Conservation (phyloP, 1,139 yeast genomes). For the Protomyces inundatus region DNA sequence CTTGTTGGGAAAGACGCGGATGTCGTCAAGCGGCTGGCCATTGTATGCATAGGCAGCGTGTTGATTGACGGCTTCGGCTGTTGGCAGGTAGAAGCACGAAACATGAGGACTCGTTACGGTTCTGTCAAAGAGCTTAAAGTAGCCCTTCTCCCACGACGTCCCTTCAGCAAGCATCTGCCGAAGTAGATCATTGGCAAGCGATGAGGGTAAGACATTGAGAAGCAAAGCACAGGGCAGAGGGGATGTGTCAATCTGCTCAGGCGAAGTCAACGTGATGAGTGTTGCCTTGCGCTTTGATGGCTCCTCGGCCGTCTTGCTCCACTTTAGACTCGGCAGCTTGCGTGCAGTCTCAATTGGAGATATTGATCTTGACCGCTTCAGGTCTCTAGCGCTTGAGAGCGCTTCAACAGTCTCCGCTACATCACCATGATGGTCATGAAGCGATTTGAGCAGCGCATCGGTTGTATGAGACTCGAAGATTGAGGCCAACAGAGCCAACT, state of each 20-base stretch:
- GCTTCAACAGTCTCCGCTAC: slow-evolving; percentile 34
- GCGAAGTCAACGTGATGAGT: background rate
- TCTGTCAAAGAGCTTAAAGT: slow-evolving; percentile 59
- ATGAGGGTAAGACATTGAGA: slow-evolving; percentile 49
- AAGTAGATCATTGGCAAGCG: slow-evolving; percentile 47
- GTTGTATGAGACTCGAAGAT: slow-evolving; percentile 36
- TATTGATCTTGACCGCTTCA: background rate
- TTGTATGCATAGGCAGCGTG: slow-evolving; percentile 41
- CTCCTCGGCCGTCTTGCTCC: background rate
- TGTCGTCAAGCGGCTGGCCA: slow-evolving; percentile 38
- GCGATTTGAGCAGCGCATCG: slow-evolving; percentile 37
- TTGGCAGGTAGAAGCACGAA: slow-evolving; percentile 43
- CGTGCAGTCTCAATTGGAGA: background rate
- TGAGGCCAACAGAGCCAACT: slow-evolving; percentile 35
- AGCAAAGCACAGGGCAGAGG: slow-evolving; percentile 48
- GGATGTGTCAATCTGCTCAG: slow-evolving; percentile 20
- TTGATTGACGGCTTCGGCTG: slow-evolving; percentile 35
- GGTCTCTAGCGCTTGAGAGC: slow-evolving; percentile 24
- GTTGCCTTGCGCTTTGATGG: background rate
- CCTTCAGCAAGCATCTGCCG: slow-evolving; percentile 44
- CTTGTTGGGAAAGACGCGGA: slow-evolving; percentile 41
- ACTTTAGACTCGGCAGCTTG: background rate
- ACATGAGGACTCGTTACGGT: slow-evolving; percentile 53
- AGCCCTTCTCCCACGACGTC: slow-evolving; percentile 41
- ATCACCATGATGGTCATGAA: slow-evolving; percentile 39